These are phyloP conservation scores for Tylopilus sp. DNA, from an alignment of 768 basidiomycete species.

Conservation along the genomic window DNA sequence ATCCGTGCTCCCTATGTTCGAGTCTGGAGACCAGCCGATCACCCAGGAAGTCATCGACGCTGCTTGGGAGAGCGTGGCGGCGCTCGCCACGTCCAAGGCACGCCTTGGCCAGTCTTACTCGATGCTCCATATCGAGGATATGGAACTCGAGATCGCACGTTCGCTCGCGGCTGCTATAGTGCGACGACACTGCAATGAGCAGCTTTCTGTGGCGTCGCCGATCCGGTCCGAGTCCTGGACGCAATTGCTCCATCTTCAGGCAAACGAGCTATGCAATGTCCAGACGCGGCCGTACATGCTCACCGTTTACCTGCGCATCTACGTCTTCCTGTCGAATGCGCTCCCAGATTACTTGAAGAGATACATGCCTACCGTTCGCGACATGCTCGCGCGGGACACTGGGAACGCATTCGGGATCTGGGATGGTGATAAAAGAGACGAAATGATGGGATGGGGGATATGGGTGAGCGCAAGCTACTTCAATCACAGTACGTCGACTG, in stretches of 20 bases:
- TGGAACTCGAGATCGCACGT: conserved; percentile 57
- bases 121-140: conserved; percentile 40
- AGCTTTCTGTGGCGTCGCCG: conserved; percentile 3
- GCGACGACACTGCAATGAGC: conserved; percentile 33
- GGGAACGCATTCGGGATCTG: conserved; percentile 71
- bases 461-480: conserved; percentile 63
- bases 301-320: conserved; percentile 50
- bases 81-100: conserved; percentile 22
- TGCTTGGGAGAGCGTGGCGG: conserved; percentile 45
- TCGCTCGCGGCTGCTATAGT: conserved; percentile 53
- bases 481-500: conserved; percentile 52
- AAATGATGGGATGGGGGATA: conserved; percentile 66
- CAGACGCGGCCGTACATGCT: conserved; percentile 48
- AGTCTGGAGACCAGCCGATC: conserved; percentile 18
- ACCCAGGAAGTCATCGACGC: conserved; percentile 40
- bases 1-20: conserved; percentile 13
- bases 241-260: conserved; percentile 52
- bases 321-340: conserved; percentile 46
- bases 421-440: conserved; percentile 47
- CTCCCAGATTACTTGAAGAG: conserved; percentile 27
- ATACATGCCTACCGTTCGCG: conserved; percentile 48
- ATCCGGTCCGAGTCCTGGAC: conserved; percentile 35
- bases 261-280: conserved; percentile 50
- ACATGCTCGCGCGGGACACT: conserved; percentile 53
- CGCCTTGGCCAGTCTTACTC: conserved; percentile 23